Evolutionary conservation across 169 alveolate species (phyloP).

Genomic region (Plasmodium gonderi): DNA sequence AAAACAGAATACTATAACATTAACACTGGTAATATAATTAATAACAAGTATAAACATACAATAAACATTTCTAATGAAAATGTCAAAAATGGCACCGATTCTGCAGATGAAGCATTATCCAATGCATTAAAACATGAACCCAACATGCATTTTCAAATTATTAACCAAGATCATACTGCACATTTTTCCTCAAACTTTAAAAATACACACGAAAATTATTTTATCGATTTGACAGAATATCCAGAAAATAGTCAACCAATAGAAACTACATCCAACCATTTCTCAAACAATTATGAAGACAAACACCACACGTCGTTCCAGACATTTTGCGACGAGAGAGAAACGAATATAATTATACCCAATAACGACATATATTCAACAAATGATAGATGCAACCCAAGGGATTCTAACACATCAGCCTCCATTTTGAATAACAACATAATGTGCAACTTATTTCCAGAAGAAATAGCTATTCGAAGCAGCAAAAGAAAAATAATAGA

Average conservation of each 20-base stretch:
- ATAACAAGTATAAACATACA: not conserved
- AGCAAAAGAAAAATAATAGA: not conserved
- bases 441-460: not conserved
- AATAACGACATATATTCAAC: not conserved
- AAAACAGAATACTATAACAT: constrained; percentile 32
- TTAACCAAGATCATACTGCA: not conserved
- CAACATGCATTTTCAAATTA: not conserved
- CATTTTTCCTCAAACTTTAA: not conserved
- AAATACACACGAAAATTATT: not conserved
- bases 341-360: not conserved
- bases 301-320: not conserved
- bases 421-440: not conserved
- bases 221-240: not conserved
- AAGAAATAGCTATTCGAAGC: not conserved
- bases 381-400: not conserved
- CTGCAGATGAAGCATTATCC: not conserved
- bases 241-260: not conserved
- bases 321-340: not conserved
- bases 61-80: not conserved
- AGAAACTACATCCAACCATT: not conserved
- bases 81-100: not conserved
- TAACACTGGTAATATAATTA: not conserved
- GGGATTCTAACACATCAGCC: not conserved
- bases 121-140: not conserved
- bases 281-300: not conserved